Percentiles rank a stretch among this genome's conserved stretches.
Evolutionary conservation across 2,329 filamentous ascomycete genomes (phyloP).

Genomic region (Microdochium trichocladiopsis): DNA sequence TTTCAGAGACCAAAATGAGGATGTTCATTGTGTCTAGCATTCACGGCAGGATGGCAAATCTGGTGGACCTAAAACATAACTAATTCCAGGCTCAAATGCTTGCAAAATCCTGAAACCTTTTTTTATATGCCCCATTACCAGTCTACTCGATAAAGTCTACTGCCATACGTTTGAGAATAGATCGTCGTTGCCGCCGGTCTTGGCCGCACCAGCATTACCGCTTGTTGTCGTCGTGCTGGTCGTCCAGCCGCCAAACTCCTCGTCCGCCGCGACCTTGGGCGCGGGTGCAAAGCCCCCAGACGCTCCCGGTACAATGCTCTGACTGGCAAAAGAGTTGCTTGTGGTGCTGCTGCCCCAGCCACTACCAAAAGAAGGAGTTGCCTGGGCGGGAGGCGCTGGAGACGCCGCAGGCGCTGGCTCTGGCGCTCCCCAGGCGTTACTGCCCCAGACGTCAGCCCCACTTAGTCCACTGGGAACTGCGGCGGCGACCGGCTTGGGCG

Average conservation of each 20-base stretch:
- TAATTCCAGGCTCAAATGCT: neutral
- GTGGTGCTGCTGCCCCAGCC: slow-evolving; percentile 40
- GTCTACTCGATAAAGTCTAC: slow-evolving; percentile 28
- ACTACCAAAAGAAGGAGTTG: slow-evolving; percentile 62
- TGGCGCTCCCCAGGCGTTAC: slow-evolving; percentile 72
- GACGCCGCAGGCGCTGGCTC: slow-evolving; percentile 45
- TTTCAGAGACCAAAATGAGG: no score
- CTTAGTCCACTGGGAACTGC: slow-evolving; percentile 32
- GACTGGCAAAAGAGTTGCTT: slow-evolving; percentile 43
- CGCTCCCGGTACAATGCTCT: slow-evolving; percentile 54
- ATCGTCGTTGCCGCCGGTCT: slow-evolving; percentile 68
- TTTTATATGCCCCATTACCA: neutral
- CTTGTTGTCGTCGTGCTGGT: slow-evolving; percentile 51
- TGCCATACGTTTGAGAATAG: slow-evolving; percentile 96
- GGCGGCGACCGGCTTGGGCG: slow-evolving; percentile 25
- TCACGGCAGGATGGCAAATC: no score
- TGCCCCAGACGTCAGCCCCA: slow-evolving; percentile 75
- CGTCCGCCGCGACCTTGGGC: slow-evolving; percentile 75
- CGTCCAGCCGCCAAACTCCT: slow-evolving; percentile 95
- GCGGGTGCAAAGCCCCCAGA: slow-evolving; percentile 57
- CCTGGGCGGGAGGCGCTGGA: slow-evolving; percentile 28
- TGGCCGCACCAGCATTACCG: slow-evolving; percentile 32
- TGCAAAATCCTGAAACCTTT: neutral
- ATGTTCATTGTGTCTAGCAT: no score
- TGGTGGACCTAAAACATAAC: no score